Evolutionary conservation across 2,329 filamentous ascomycete species (phyloP), one percentile per base, ranked within the genome.

Genomic region (Fusarium illudens): DNA sequence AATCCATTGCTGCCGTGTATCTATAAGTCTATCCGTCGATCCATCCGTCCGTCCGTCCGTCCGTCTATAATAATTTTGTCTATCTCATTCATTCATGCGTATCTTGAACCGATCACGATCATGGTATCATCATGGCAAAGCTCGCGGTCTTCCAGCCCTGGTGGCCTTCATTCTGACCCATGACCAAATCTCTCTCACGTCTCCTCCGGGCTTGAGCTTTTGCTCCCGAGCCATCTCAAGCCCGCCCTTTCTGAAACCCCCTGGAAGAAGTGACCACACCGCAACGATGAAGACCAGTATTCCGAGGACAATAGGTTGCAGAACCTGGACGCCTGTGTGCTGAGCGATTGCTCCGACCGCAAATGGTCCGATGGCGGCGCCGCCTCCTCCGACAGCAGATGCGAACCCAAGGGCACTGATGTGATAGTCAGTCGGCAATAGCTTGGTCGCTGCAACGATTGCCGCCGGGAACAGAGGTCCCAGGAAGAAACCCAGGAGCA

Each of bases 401-500:
- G 90, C 90, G 71, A 96, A 95, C 0, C 93, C 92, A 65, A 96
- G 92, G 0, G 90, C 89, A n/a, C 86, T 88, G 39, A 96, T 91
- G 72, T 96, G 93, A 25, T 93, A 81, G 62, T 92, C 85, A 36
- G 83, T 84, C 0, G 92, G 92, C 1, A 96, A 82, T 4, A 96
- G 81, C 71, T 92, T 94, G 0, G 91, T 93, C 5, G 89, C 87
- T 1, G 88, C 88, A 1, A 94, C 88, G 10, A 96, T 85, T 0
- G 87, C 91, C 1, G 89, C 90, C 0, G 92, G 92, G 75, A 94
- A 96, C 19, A 96, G 78, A 0, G 93, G 92, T 0, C 92, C 93
- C 0, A 95, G 83, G 73, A 94, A 93, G 82, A 95, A 92, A 0
- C 93, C 93, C 61, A 93, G 84, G 0, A 94, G 78, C 0, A 87